Evolutionary conservation across 2,329 filamentous ascomycete species (phyloP).

Genomic region (Phyllosticta citriasiana): DNA sequence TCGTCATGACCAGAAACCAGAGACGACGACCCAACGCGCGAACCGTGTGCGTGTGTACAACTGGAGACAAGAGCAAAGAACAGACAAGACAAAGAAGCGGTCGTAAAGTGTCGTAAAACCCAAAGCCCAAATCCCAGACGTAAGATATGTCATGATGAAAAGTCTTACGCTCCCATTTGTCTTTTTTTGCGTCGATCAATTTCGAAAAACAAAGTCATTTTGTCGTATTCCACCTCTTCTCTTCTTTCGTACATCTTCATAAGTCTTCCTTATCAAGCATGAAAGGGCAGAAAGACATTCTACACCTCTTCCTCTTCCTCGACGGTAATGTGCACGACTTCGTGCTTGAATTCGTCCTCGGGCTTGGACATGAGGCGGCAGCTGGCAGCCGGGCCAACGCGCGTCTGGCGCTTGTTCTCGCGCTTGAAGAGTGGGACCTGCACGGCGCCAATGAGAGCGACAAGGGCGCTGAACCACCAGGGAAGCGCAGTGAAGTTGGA

Average conservation of each 20-base stretch:
- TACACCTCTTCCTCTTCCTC: slow-evolving; percentile 2
- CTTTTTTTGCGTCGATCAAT: neutral
- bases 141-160: too few relatives aligned
- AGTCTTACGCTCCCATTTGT: neutral
- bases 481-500: slow-evolving; percentile 51
- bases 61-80: neutral
- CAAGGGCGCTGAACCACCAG: slow-evolving; percentile 50
- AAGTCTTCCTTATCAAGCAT: neutral
- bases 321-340: slow-evolving; percentile 15
- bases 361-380: slow-evolving; percentile 20
- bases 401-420: slow-evolving; percentile 34
- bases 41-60: neutral
- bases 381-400: slow-evolving; percentile 23
- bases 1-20: neutral
- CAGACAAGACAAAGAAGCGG: neutral
- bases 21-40: neutral
- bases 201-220: neutral
- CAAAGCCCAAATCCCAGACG: neutral
- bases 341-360: slow-evolving; percentile 9
- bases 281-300: neutral
- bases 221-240: neutral
- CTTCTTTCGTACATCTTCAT: neutral
- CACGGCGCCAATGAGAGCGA: slow-evolving; percentile 45
- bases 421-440: slow-evolving; percentile 48
- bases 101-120: neutral